Conservation (phyloP, 257 asterid species). For the Lantana camara region DNA sequence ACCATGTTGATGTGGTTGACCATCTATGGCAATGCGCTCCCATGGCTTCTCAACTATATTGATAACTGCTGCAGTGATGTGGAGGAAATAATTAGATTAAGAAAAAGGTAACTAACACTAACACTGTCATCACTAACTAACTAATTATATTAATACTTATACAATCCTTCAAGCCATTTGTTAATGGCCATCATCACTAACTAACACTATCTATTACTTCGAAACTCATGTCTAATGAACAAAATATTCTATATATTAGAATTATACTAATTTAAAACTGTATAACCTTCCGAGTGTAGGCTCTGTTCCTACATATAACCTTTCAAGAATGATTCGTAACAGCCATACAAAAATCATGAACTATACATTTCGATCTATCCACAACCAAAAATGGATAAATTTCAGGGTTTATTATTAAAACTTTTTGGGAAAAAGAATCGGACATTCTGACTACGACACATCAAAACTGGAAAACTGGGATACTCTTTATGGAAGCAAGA, state of each 20-base stretch:
- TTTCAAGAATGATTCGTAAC: no score
- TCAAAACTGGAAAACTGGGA: no score
- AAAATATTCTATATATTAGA: background rate
- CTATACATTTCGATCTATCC: no score
- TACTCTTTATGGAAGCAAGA: background rate
- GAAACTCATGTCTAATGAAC: conserved; percentile 8
- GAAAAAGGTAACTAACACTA: background rate
- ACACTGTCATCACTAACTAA: no score
- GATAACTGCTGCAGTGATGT: conserved; percentile 83
- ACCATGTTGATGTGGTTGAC: conserved; percentile 88
- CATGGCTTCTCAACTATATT: conserved; percentile 87
- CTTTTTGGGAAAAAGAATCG: no score
- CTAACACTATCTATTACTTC: background rate
- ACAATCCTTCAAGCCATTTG: background rate
- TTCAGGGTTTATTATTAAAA: no score
- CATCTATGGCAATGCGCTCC: conserved; percentile 79
- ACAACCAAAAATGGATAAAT: no score
- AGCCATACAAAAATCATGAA: no score
- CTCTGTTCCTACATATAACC: no score
- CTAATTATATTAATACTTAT: conserved; percentile 2
- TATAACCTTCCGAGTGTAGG: no score
- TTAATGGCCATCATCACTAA: background rate
- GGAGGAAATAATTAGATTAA: conserved; percentile 15
- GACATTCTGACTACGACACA: no score
- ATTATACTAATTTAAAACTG: no score